Conservation (phyloP, 2,329 filamentous ascomycete genomes). For the Gnomoniopsis sp. region DNA sequence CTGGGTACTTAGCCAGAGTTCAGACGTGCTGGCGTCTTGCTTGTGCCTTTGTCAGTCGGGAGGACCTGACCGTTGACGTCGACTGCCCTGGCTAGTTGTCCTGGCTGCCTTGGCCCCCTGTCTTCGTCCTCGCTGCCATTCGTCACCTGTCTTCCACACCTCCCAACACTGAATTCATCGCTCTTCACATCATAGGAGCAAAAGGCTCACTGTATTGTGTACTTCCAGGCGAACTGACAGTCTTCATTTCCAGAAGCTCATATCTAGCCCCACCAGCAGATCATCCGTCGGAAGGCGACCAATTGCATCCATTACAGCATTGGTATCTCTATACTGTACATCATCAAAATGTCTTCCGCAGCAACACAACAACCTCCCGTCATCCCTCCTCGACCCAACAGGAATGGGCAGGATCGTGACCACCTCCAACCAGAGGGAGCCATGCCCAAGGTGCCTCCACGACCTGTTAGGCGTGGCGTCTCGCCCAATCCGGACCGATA, state of each 20-base stretch:
- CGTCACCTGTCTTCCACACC: background rate
- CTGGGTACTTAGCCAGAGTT: background rate
- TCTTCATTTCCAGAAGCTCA: background rate
- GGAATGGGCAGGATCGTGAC: slow-evolving; percentile 43
- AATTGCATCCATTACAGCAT: background rate
- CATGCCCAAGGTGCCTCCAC: slow-evolving; percentile 72
- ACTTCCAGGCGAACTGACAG: slow-evolving; percentile 2
- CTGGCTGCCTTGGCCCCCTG: background rate
- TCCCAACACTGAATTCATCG: background rate
- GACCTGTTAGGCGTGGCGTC: slow-evolving; percentile 72
- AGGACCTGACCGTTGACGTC: background rate
- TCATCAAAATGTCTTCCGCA: slow-evolving; percentile 44
- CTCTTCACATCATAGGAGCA: background rate
- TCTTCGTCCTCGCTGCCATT: background rate
- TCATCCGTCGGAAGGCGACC: background rate
- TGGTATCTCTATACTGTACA: background rate
- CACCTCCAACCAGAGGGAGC: slow-evolving; percentile 22
- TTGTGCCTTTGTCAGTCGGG: background rate
- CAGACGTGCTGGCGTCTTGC: background rate
- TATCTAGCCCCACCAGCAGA: background rate
- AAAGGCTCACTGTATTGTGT: slow-evolving; percentile 7
- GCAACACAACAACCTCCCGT: slow-evolving; percentile 44
- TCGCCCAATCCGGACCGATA: slow-evolving; percentile 77
- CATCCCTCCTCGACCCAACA: slow-evolving; percentile 55
- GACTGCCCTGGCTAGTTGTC: background rate